A percentile compares a stretch with the other conserved stretches of the same genome.
Conservation (phyloP, 2,329 filamentous ascomycete genomes). For the Diaporthe sp. region DNA sequence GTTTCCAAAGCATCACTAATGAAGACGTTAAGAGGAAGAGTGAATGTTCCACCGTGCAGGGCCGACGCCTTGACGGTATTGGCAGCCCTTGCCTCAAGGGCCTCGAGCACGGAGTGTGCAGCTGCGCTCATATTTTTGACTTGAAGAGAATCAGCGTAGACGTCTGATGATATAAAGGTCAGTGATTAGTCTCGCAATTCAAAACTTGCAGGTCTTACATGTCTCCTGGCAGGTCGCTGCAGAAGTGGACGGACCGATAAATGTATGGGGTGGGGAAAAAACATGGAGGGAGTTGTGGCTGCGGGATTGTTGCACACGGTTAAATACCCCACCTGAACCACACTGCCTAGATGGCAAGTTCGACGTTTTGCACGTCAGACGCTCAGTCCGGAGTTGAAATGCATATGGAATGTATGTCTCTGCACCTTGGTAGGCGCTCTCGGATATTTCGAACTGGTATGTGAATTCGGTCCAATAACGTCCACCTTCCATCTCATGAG, state of each 20-base stretch:
- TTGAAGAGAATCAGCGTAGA: background rate
- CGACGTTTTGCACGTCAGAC: background rate
- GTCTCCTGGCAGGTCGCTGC: background rate
- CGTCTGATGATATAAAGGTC: background rate
- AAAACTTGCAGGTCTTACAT: background rate
- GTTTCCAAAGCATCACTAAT: slow-evolving; percentile 54
- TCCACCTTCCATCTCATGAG: background rate
- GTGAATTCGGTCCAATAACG: background rate
- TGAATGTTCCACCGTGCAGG: slow-evolving; percentile 53
- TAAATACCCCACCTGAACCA: slow-evolving; percentile 13
- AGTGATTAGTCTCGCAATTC: background rate
- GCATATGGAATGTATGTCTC: background rate
- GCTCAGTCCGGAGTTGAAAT: background rate
- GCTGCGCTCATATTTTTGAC: slow-evolving; percentile 17
- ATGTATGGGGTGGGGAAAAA: background rate
- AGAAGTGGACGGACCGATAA: background rate
- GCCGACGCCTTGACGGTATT: slow-evolving; percentile 46
- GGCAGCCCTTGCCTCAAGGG: slow-evolving; percentile 16
- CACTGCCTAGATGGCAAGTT: background rate
- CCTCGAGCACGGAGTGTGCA: background rate
- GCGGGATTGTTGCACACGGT: background rate
- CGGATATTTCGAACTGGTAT: no score
- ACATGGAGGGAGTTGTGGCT: background rate
- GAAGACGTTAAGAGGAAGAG: slow-evolving; percentile 58
- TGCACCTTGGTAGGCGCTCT: background rate